Evolutionary conservation across 148 eudicot genomes (phyloP).

Genomic region (Fagopyrum esculentum): DNA sequence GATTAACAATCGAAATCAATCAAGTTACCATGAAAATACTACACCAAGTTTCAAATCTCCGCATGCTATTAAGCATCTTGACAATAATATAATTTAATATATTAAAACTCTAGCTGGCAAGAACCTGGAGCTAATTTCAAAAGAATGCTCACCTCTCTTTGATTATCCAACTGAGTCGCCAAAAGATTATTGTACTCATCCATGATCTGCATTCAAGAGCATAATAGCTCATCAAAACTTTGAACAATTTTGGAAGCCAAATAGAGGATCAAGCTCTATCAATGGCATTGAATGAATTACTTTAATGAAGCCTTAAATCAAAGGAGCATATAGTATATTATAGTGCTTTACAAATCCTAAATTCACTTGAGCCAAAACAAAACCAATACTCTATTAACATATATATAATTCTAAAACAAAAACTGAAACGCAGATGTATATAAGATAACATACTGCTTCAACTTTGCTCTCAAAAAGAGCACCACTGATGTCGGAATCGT

Average conservation of each 20-base stretch:
- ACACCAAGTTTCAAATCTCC: not conserved
- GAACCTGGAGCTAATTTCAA: not conserved
- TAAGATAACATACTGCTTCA: slow-evolving; percentile 49
- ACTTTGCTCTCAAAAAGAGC: slow-evolving; percentile 81
- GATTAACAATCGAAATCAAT: not conserved
- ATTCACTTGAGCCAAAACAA: not conserved
- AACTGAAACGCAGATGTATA: slow-evolving; percentile 2
- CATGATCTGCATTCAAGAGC: slow-evolving; percentile 39
- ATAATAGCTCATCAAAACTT: not conserved
- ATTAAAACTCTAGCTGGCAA: not conserved
- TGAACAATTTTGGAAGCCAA: not conserved
- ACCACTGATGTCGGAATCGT: slow-evolving; percentile 59
- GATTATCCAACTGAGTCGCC: slow-evolving; percentile 78
- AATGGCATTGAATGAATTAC: not conserved
- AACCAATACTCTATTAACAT: not conserved
- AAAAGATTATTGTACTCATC: slow-evolving; percentile 93
- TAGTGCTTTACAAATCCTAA: not conserved
- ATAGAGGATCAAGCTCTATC: not conserved
- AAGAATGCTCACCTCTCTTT: slow-evolving; percentile 61
- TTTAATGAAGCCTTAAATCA: not conserved
- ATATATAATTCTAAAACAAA: not conserved
- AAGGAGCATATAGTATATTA: not conserved
- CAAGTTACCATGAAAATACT: not conserved
- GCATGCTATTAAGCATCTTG: not conserved
- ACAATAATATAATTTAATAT: not conserved